Percentiles rank a stretch among this genome's conserved stretches.
Evolutionary conservation across 1,139 yeast species (phyloP).

Genomic region (Torulaspora globosa): DNA sequence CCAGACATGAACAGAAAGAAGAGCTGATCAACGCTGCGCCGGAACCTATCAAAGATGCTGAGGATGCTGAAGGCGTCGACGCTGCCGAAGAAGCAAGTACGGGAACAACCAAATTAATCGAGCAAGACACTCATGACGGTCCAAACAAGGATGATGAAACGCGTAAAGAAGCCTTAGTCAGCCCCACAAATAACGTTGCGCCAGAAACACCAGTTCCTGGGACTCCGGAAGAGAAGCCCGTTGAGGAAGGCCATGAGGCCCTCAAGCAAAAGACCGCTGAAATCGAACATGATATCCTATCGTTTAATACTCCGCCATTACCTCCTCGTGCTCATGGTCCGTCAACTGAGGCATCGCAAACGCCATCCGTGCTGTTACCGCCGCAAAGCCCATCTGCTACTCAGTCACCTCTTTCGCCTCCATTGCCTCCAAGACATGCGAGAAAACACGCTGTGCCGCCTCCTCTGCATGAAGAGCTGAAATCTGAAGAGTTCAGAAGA

Average conservation of each 20-base stretch:
- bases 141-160: neutral
- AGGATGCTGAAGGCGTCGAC: neutral
- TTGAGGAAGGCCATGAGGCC: neutral
- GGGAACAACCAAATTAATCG: neutral
- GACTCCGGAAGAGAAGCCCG: neutral
- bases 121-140: neutral
- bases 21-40: neutral
- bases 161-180: neutral
- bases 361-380: slow-evolving; percentile 9
- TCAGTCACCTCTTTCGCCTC: slow-evolving; percentile 22
- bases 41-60: neutral
- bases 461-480: slow-evolving; percentile 33
- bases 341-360: neutral
- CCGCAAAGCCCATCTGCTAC: slow-evolving; percentile 9
- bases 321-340: slow-evolving; percentile 10
- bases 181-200: neutral
- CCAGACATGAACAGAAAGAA: neutral
- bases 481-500: slow-evolving; percentile 27
- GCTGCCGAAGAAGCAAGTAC: neutral
- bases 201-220: neutral
- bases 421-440: slow-evolving; percentile 10
- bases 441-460: slow-evolving; percentile 35
- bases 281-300: slow-evolving; percentile 7
- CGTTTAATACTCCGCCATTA: slow-evolving; percentile 7
- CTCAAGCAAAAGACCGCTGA: slow-evolving; percentile 4